phyloP scores from a whole-genome alignment of 2,329 filamentous ascomycete genomes.

The Aspergillus fumigatiaffinis region DNA sequence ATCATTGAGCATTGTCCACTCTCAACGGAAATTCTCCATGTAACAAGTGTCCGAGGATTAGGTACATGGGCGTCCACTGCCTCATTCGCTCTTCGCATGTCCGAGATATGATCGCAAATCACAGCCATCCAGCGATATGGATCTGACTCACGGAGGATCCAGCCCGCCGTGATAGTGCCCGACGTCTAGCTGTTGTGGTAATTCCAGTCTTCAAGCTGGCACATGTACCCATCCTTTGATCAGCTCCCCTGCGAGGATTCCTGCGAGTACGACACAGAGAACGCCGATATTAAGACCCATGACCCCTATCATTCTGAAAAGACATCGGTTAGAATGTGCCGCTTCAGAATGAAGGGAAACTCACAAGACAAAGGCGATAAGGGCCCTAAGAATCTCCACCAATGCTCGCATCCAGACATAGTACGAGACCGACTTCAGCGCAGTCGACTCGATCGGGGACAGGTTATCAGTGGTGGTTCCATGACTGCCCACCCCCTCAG shows the following conservation, averaged over 20 bases:
- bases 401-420: conserved; percentile 4
- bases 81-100: neutral
- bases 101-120: too few relatives aligned
- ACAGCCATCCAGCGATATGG: too few relatives aligned
- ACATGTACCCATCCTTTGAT: neutral
- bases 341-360: neutral
- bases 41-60: neutral
- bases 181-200: neutral
- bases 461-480: neutral
- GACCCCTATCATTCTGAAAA: conserved; percentile 11
- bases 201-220: neutral
- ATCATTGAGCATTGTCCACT: too few relatives aligned
- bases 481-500: neutral
- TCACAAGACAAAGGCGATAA: conserved; percentile 11
- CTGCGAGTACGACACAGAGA: conserved; percentile 8
- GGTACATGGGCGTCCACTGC: neutral
- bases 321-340: neutral
- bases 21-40: neutral
- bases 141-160: too few relatives aligned
- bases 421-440: neutral
- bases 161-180: neutral
- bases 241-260: conserved; percentile 8
- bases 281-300: conserved; percentile 15
- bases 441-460: neutral
- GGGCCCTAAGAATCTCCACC: conserved; percentile 5